These are phyloP conservation scores for Lachnellula occidentalis DNA, from an alignment of 2,329 filamentous ascomycete genomes.

Conservation along the genomic window DNA sequence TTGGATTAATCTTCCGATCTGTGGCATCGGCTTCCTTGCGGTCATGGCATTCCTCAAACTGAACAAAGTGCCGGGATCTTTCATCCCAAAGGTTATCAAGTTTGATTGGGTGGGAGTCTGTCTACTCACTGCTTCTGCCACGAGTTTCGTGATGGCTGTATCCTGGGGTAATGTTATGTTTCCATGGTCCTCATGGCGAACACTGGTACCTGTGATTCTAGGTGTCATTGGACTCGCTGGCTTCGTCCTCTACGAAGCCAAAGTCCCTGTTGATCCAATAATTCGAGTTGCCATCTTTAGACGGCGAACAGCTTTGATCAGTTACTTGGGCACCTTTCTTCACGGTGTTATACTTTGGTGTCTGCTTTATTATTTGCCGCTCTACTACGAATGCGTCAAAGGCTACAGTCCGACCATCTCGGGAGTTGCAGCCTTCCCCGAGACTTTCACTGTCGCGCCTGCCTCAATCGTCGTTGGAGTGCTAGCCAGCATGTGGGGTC, in stretches of 20 bases:
- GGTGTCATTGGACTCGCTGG: slow-evolving; percentile 43
- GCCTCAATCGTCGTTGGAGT: slow-evolving; percentile 49
- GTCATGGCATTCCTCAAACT: slow-evolving; percentile 2
- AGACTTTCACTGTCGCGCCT: slow-evolving; percentile 57
- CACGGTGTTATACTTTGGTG: slow-evolving; percentile 50
- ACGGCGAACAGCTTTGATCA: slow-evolving; percentile 41
- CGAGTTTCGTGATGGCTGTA: slow-evolving; percentile 12
- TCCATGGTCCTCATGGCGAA: slow-evolving; percentile 53
- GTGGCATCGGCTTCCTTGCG: slow-evolving; percentile 1
- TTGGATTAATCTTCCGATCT: slow-evolving; percentile 34
- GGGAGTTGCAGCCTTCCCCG: slow-evolving; percentile 50
- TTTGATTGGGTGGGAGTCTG: slow-evolving; percentile 8
- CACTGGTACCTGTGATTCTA: slow-evolving; percentile 46
- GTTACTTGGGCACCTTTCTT: slow-evolving; percentile 45
- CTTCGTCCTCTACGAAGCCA: slow-evolving; percentile 47
- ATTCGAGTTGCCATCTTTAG: slow-evolving; percentile 35
- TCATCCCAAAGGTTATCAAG: slow-evolving; percentile 23
- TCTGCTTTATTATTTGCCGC: slow-evolving; percentile 43
- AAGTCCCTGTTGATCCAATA: slow-evolving; percentile 15
- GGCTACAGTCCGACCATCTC: slow-evolving; percentile 45
- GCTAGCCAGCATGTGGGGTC: slow-evolving; percentile 18
- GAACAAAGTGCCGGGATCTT: background rate
- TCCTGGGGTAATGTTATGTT: slow-evolving; percentile 48
- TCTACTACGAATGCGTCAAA: slow-evolving; percentile 46
- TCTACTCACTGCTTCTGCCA: slow-evolving; percentile 16